Evolutionary conservation across 2,329 filamentous ascomycete species (phyloP).

Genomic region (Stachybotrys chartarum): DNA sequence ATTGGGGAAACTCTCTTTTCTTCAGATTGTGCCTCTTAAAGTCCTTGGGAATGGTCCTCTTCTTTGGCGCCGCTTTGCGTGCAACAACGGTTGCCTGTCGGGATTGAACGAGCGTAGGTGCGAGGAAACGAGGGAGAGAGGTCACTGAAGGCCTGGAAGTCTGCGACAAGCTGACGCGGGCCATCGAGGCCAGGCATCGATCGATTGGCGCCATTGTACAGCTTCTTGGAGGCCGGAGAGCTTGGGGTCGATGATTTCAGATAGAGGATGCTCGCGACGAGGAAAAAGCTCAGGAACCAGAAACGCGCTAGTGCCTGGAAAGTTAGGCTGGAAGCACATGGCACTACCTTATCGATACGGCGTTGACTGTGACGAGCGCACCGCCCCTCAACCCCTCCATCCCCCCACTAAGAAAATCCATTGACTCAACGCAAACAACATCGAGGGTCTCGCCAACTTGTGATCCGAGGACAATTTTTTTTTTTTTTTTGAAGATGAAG

Average conservation of each 20-base stretch:
- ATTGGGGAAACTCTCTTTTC: constrained; percentile 57
- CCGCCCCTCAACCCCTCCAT: constrained; percentile 13
- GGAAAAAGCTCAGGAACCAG: constrained; percentile 5
- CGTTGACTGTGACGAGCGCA: neutral
- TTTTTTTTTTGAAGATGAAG: constrained; percentile 40
- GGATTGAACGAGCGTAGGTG: constrained; percentile 37
- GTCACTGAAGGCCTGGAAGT: constrained; percentile 32
- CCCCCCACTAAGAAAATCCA: constrained; percentile 16
- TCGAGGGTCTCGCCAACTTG: neutral
- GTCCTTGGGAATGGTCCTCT: constrained; percentile 56
- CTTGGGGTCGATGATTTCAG: neutral
- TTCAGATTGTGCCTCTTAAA: constrained; percentile 60
- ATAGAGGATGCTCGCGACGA: constrained; percentile 4
- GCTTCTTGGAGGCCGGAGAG: constrained; percentile 2
- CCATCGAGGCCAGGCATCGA: constrained; percentile 48
- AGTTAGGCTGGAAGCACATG: constrained; percentile 13
- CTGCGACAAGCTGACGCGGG: constrained; percentile 38
- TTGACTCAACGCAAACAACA: constrained; percentile 12
- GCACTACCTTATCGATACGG: constrained; percentile 14
- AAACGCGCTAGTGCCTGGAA: constrained; percentile 12
- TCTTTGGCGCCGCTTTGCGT: constrained; percentile 48
- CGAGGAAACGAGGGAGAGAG: constrained; percentile 41
- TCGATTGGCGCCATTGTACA: constrained; percentile 42
- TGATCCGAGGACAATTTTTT: neutral
- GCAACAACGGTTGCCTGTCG: constrained; percentile 32